Percentiles rank a stretch among this genome's conserved stretches.
These are phyloP conservation scores for Ogataea glucozyma DNA, from an alignment of 805 yeast species.

Conservation along the genomic window DNA sequence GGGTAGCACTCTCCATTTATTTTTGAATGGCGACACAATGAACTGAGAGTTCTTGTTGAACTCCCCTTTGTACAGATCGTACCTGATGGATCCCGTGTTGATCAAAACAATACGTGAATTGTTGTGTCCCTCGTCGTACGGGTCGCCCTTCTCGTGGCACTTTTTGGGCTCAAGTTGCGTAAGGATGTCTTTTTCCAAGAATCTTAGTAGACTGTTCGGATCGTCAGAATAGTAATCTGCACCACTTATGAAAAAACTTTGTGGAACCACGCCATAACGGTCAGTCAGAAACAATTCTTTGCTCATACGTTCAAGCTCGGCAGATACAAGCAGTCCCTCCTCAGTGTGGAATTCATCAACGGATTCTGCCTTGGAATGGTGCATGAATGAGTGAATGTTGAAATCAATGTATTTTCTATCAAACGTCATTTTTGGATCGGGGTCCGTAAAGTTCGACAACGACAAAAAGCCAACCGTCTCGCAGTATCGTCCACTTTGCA, in stretches of 20 bases:
- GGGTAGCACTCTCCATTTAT: conserved; percentile 69
- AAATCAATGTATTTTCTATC: conserved; percentile 81
- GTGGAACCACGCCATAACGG: conserved; percentile 64
- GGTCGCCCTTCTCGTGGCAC: conserved; percentile 19
- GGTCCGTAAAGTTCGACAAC: conserved; percentile 32
- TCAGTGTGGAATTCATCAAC: conserved; percentile 49
- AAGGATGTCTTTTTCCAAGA: conserved; percentile 59
- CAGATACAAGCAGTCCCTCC: conserved; percentile 52
- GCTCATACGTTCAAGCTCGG: conserved; percentile 43
- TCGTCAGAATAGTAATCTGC: conserved; percentile 57
- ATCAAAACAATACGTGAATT: conserved; percentile 58
- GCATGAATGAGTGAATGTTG: conserved; percentile 66
- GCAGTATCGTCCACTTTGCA: conserved; percentile 92
- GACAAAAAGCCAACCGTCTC: conserved; percentile 93
- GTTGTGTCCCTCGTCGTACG: conserved; percentile 27
- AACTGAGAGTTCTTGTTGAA: conserved; percentile 79
- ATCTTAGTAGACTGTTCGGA: conserved; percentile 54
- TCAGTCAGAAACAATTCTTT: conserved; percentile 52
- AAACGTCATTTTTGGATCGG: conserved; percentile 25
- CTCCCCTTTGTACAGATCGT: conserved; percentile 81
- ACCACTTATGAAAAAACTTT: conserved; percentile 63
- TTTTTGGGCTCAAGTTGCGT: conserved; percentile 28
- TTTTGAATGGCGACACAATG: conserved; percentile 82
- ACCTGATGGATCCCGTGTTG: conserved; percentile 87
- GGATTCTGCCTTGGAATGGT: conserved; percentile 49